Evolutionary conservation across 1,284 basidiomycete species (phyloP), one percentile per base, ranked within the genome.

Genomic region (Cutaneotrichosporon sp.): DNA sequence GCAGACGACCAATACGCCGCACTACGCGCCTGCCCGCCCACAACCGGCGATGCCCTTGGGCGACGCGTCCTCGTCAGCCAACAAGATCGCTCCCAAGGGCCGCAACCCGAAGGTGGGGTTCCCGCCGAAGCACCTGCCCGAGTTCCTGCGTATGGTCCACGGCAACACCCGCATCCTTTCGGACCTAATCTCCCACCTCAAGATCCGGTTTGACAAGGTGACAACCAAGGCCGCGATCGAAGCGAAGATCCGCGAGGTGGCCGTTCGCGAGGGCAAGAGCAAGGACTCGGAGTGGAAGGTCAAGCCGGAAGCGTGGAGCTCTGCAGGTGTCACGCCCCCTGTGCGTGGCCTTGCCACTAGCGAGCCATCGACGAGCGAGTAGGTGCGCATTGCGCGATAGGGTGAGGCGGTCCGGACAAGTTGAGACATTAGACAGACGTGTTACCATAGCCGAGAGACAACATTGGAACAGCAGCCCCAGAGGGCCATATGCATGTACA

Each of bases 221-320:
- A 65, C 76, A 13, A 71, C 75, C n/a, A 79, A 79, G 56, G 72
- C 66, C n/a, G 75, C 76, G 4, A 78, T 80, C 43, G 77, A 77
- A 59, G 67, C 67, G 22, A 78, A 77, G 64, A 54, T 80, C 25
- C 72, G 71, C 31, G 76, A 78, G 52, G 75, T 77, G 3, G 77
- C 79, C 0, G 63, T 68, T 1, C 70, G 72, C 27, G 69, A 74
- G 51, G 74, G 72, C 11, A 76, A 73, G 63, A 64, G 63, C 29
- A 74, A 75, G 61, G 75, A 75, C 33, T 45, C 54, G 31, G 60
- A 59, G 47, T 79, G 78, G 79, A 71, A 60, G 13, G 74, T 80
- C 24, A 73, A 70, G 49, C 55, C 65, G 3, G 75, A 75, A 54
- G 74, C 64, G 11, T 66, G 60, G 60, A 36, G 42, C 10, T 47